Base-by-base conservation (phyloP, 305 asterid species). In the Fraxinus paxiana region DNA sequence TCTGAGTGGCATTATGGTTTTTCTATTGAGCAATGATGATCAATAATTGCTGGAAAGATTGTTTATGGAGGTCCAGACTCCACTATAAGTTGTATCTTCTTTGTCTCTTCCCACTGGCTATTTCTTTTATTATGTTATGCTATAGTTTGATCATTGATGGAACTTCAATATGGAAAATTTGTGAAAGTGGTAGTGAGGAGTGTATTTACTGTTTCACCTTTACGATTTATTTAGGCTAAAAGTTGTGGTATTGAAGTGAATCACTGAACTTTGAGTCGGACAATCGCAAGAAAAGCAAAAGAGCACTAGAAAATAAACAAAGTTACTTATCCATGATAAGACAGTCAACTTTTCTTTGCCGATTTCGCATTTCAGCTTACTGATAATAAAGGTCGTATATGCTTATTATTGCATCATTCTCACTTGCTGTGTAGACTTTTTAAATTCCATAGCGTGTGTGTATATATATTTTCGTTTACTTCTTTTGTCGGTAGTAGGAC, bases 71-170 rank as follows among this genome's bases (percentile, higher is more conserved):
- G 90, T 84, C 88, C 85, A 79, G 74, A 76, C 82, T 89, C 89
- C 92, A 89, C 86, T 87, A 82, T 78, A 76, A 86, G 83, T 76
- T 79, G 82, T 84, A 77, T 80, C 85, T 82, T 87, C 88, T 87
- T 87, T 88, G 88, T 86, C 90, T 78, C 56, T 83, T 86, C 83
- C 84, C 88, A 73, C 82, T 86, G 70, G 43, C 85, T 18, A 76
- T 80, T 84, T 82, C 80, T 82, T 81, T 84, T 83, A 79, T 73
- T 83, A 70, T 83, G 75, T 76, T 84, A 77, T 78, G 34, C 82
- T 73, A 59, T 84, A 71, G 77, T 83, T 30, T 70, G 41, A 30
- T 70, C 75, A 31, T 31, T 80, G 81, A 63, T 77, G 75, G 79
- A 78, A 28, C 83, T 84, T 83, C 77, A 72, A 54, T 74, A 65